These are phyloP conservation scores for Begonia fuchsioides DNA, from an alignment of 306 rosid genomes.

Conservation along the genomic window DNA sequence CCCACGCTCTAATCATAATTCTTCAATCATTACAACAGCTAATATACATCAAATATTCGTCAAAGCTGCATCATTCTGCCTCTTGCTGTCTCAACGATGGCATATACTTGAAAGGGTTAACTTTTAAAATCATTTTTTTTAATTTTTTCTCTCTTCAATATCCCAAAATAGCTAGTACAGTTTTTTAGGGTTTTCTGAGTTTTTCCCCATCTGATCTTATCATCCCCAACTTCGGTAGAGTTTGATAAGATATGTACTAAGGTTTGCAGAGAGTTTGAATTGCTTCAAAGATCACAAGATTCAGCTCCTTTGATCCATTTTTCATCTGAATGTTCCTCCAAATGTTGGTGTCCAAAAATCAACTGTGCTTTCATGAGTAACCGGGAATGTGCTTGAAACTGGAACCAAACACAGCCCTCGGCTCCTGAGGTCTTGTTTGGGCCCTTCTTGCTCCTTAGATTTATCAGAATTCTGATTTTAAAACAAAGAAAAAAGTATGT, in stretches of 20 bases:
- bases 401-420: slow-evolving; percentile 96
- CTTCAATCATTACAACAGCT: slow-evolving; percentile 46
- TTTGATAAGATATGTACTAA: slow-evolving; percentile 43
- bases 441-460: slow-evolving; percentile 51
- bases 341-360: slow-evolving; percentile 97
- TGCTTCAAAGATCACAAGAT: too few species aligned
- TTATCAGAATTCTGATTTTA: slow-evolving; percentile 46
- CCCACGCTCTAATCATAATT: slow-evolving; percentile 38
- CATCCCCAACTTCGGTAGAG: slow-evolving; percentile 63
- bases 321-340: slow-evolving; percentile 71
- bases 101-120: not conserved
- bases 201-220: slow-evolving; percentile 24
- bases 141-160: too few species aligned
- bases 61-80: slow-evolving; percentile 55
- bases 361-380: slow-evolving; percentile 74
- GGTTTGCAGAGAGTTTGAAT: slow-evolving; percentile 9
- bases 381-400: slow-evolving; percentile 78
- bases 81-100: slow-evolving; percentile 40
- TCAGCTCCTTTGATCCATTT: not conserved
- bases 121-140: too few species aligned
- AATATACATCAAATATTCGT: slow-evolving; percentile 41
- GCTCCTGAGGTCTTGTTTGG: slow-evolving; percentile 79
- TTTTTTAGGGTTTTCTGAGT: slow-evolving; percentile 18
- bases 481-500: not conserved
- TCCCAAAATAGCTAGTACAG: slow-evolving; percentile 1